Evolutionary conservation across 2,329 filamentous ascomycete genomes (phyloP), one percentile per base, ranked within the genome.

Genomic region (Pestalotiopsis sp.): DNA sequence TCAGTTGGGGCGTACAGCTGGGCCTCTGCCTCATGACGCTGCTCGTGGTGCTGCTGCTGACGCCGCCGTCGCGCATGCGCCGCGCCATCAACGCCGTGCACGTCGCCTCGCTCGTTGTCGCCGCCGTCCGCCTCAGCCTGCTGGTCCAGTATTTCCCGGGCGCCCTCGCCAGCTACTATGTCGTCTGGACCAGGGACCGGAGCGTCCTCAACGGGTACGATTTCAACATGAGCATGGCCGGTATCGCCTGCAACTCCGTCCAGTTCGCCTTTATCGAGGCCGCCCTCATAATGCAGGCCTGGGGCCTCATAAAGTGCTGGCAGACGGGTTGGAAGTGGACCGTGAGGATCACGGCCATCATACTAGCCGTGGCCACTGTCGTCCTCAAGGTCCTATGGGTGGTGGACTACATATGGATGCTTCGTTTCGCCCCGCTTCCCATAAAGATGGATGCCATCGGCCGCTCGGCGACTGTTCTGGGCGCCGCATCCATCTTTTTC

Each of bases 1-100:
- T 93, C 83, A 91, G 90, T 80, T 93, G 91, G 77, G 90, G 88
- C 66, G 81, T 86, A 20, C 92, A 95, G 77, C 84, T 94, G 65
- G 93, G 93, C 38, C 89, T 91, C 27, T 89, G 87, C 61, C 72
- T 91, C 68, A 80, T 91, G 70, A 87, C 94, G 75, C 82, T 95
- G 20, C 73, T 91, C 58, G 83, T 92, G 38, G 82, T 95, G 2
- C 80, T 94, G 12, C 75, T 91, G 69, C 85, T 95, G 78, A 94
- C 92, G 0, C 88, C 88, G 23, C 78, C 83, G 0, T 83, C 88
- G 72, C 94, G 93, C 77, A 87, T 92, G 69, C 81, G 82, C 66
- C 90, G 91, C 1, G 76, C 84, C 0, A 86, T 93, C 23, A 92
- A 92, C 77, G 75, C 90, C 71, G 82, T 94, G 74, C 94, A 95